phyloP scores from a whole-genome alignment of 768 basidiomycete genomes.

The Mycena polygramma region DNA sequence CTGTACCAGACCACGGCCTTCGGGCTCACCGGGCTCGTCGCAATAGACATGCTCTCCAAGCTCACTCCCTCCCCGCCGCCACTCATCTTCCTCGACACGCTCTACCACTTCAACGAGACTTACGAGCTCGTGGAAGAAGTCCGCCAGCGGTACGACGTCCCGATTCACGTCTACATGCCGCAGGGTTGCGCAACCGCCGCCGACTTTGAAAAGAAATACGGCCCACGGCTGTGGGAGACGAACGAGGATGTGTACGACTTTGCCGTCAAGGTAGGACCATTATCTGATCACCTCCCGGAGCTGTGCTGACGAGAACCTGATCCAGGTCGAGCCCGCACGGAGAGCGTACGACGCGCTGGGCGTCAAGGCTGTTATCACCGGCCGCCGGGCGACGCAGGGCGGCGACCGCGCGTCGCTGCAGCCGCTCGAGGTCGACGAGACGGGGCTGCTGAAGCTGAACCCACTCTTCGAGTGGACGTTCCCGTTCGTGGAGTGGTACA shows the following conservation, averaged over 20 bases:
- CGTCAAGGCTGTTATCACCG: conserved; percentile 93
- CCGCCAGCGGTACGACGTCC: conserved; percentile 77
- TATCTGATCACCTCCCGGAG: neutral
- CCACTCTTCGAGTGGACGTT: conserved; percentile 94
- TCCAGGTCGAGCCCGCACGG: conserved; percentile 89
- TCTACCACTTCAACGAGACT: conserved; percentile 96
- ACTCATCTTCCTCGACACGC: conserved; percentile 95
- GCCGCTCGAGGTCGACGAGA: conserved; percentile 91
- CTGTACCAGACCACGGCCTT: conserved; percentile 97
- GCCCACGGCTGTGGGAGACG: conserved; percentile 86
- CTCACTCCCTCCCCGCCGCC: conserved; percentile 78
- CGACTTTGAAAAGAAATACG: conserved; percentile 87
- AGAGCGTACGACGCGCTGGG: conserved; percentile 85
- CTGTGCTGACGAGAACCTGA: conserved; percentile 2
- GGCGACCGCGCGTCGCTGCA: conserved; percentile 86
- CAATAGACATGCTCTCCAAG: conserved; percentile 94
- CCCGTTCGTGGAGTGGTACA: conserved; percentile 84
- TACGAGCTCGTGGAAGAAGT: conserved; percentile 91
- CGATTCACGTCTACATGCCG: conserved; percentile 85
- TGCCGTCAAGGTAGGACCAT: conserved; percentile 80
- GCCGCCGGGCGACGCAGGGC: conserved; percentile 93
- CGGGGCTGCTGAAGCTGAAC: conserved; percentile 94
- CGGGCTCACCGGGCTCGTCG: conserved; percentile 93
- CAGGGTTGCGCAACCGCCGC: conserved; percentile 71
- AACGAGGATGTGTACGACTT: conserved; percentile 94